Evolutionary conservation across 192 early-diverging fungal species (phyloP), one percentile per base, ranked within the genome.

Genomic region (Coemansia sp.): DNA sequence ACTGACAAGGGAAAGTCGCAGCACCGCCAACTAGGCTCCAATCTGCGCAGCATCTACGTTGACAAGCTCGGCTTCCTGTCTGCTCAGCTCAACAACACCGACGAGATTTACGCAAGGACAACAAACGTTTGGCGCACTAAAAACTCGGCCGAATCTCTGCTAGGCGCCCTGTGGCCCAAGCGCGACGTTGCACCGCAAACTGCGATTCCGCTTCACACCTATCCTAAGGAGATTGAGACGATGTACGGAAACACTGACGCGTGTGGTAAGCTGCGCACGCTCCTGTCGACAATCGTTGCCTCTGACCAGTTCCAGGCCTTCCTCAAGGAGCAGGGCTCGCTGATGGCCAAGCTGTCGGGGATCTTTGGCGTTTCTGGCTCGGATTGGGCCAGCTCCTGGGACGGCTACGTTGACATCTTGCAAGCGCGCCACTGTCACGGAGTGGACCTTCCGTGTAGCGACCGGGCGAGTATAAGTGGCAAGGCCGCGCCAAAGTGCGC

Each of bases 61-160:
- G 77, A 86, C 53, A 79, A 83, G 66, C 59, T 86, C 10, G 62
- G 70, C 0, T 83, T 80, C 53, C 51, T 87, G 49, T 58, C 86
- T 8, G 22, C 54, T 12, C 41, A 62, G n/a, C 70, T 82, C 32
- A 67, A 82, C 56, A 38, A 42, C 46, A 43, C 72, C 0, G 40
- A 58, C 9, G 75, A 77, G 36, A 62, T 93, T 15, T 91, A 88
- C 58, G 54, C 86, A 31, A 74, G 88, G 8, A 87, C 84, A 6
- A 89, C 89, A 4, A 74, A 86, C 57, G 79, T 88, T 43, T 76
- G 84, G 62, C 81, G 92, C 24, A 92, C 90, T 0, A 82, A 87
- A 24, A 76, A 73, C 47, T 85, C 85, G 6, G 80, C 75, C n/a
- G 74, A 81, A 61, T 81, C 74, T 38, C 60, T 87, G 54, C 25